Conservation (phyloP, 768 basidiomycete species). For the Cystofilobasidium bisporidii region DNA sequence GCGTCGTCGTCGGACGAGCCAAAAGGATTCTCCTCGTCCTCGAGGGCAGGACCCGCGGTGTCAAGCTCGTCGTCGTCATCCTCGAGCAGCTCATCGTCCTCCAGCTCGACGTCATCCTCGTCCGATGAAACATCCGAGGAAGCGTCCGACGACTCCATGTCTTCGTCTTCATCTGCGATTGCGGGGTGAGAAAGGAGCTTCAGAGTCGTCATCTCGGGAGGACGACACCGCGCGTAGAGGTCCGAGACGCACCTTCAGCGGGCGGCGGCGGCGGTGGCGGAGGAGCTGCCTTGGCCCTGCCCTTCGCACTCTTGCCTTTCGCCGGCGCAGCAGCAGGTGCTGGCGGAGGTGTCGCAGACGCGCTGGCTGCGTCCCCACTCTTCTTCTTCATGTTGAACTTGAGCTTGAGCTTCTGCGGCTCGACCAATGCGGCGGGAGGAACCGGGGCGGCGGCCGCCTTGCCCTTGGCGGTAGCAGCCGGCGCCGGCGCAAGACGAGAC, state of each 20-base stretch:
- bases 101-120: neutral
- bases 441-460: neutral
- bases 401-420: constrained; percentile 20
- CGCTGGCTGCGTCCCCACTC: neutral
- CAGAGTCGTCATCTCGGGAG: too few species aligned
- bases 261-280: neutral
- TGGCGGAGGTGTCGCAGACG: neutral
- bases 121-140: neutral
- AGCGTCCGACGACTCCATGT: neutral
- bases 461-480: neutral
- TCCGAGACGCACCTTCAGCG: neutral
- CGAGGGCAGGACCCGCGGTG: neutral
- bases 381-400: constrained; percentile 15
- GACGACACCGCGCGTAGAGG: neutral
- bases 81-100: neutral
- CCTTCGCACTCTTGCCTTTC: neutral
- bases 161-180: neutral
- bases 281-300: neutral
- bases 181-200: neutral
- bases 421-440: neutral
- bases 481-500: neutral
- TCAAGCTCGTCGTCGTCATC: constrained; percentile 1
- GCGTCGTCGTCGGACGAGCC: constrained; percentile 7
- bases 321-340: neutral
- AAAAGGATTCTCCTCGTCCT: constrained; percentile 17